Evolutionary conservation across 2,329 filamentous ascomycete genomes (phyloP), one percentile per base, ranked within the genome.

Genomic region (Fusarium fujikuroi): DNA sequence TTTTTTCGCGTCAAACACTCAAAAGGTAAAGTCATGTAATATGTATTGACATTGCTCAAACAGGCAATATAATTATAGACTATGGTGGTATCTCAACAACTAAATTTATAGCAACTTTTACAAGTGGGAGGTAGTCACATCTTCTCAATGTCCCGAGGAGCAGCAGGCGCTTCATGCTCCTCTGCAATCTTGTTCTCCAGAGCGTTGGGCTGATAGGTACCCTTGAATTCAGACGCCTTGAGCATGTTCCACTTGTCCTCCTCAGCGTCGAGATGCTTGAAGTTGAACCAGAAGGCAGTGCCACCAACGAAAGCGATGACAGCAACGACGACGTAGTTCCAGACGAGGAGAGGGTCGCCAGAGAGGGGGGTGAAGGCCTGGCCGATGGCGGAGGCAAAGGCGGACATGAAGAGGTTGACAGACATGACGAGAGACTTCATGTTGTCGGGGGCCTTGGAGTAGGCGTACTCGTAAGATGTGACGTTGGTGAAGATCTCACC

Each of bases 341-440:
- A 93, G 8, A 92, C 87, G 43, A 93, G 84, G 30, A 92, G 81
- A 4, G 92, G 92, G 78, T 93, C 91, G 11, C 83, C 85, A 1
- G 88, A 87, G 3, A 93, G 83, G 1, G 88, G 84, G 12, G 89
- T 88, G 43, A 93, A 87, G 2, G 91, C 91, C 83, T 93, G 90
- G n/a, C 91, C 91, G 56, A 95, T 83, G 40, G 92, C 92, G 36
- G 90, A 86, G 2, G 90, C 90, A 74, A 95, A 86, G 64, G 92
- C 92, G 36, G 86, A 91, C 87, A 90, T 93, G 84, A 92, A 91
- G 43, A 94, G 86, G 78, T 91, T 91, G 76, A 94, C 85, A 25
- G 89, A 88, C 81, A 88, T 87, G 76, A 95, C 92, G n/a, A 95
- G 86, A 3, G 91, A 92, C 73, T 92, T 91, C 93, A 95, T 95